A percentile compares a stretch with the other conserved stretches of the same genome.
Evolutionary conservation across 1,284 basidiomycete genomes (phyloP).

Genomic region (Athelia psychrophila): DNA sequence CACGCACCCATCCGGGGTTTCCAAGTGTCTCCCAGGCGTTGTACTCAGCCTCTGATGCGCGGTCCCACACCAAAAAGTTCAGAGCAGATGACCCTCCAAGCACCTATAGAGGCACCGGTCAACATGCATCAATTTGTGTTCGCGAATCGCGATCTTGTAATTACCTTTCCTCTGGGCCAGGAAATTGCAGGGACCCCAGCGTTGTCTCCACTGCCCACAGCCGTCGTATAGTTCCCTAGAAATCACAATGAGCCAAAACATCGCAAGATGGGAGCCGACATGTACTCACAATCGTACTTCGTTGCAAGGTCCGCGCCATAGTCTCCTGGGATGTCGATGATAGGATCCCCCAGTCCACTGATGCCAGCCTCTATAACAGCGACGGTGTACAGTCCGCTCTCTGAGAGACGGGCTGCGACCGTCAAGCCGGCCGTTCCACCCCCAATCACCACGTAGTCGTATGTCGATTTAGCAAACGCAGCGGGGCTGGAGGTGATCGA

Average conservation of each 20-base stretch:
- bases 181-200: background rate
- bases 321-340: background rate
- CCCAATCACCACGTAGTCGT: background rate
- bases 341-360: slow-evolving; percentile 14
- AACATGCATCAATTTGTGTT: too few relatives aligned
- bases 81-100: slow-evolving; percentile 11
- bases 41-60: slow-evolving; percentile 9
- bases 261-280: background rate
- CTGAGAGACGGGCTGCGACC: background rate
- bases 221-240: background rate
- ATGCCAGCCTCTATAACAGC: background rate
- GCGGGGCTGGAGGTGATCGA: background rate
- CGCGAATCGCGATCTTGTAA: background rate
- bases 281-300: background rate
- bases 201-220: background rate
- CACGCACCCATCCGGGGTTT: slow-evolving; percentile 1
- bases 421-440: background rate
- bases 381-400: background rate
- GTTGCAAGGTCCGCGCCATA: background rate
- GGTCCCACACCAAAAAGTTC: slow-evolving; percentile 10
- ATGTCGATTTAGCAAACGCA: background rate
- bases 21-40: slow-evolving; percentile 4
- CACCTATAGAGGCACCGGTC: background rate
- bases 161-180: background rate
- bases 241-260: background rate